Evolutionary conservation across 1,139 yeast species (phyloP).

Genomic region (Zhuliangozyma blackwelliae): DNA sequence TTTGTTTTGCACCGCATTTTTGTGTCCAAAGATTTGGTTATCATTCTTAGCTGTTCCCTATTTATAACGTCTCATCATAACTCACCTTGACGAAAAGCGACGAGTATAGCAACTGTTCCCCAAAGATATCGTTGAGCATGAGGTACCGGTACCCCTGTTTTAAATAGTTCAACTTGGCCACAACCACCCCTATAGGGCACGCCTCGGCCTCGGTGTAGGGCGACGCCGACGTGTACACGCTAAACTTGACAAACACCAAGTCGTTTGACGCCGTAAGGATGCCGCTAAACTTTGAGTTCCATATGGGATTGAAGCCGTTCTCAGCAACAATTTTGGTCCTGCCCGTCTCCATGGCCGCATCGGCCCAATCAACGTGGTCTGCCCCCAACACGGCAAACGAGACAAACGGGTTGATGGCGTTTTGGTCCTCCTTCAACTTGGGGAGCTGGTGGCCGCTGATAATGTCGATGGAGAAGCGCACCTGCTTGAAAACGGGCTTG

Average conservation of each 20-base stretch:
- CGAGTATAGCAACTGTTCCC: conserved; percentile 79
- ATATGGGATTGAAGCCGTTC: conserved; percentile 84
- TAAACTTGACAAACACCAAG: conserved; percentile 32
- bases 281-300: conserved; percentile 59
- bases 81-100: conserved; percentile 59
- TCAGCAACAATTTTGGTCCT: conserved; percentile 39
- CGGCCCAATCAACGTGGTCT: conserved; percentile 17
- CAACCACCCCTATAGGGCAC: conserved; percentile 51
- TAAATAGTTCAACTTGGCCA: conserved; percentile 53
- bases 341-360: conserved; percentile 7
- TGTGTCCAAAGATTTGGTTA: too few species aligned
- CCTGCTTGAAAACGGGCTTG: conserved; percentile 3
- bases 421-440: conserved; percentile 30
- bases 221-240: conserved; percentile 6
- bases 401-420: conserved; percentile 53
- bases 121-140: conserved; percentile 68
- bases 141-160: conserved; percentile 78
- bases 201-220: conserved; percentile 18
- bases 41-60: too few species aligned
- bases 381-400: conserved; percentile 54
- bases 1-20: neutral
- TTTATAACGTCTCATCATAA: conserved; percentile 14
- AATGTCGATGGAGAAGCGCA: conserved; percentile 39
- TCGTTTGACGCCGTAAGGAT: conserved; percentile 24
- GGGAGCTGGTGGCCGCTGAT: conserved; percentile 88